Base-by-base conservation (phyloP, 2,329 filamentous ascomycete species). In the Ceratocystis harringtonii region DNA sequence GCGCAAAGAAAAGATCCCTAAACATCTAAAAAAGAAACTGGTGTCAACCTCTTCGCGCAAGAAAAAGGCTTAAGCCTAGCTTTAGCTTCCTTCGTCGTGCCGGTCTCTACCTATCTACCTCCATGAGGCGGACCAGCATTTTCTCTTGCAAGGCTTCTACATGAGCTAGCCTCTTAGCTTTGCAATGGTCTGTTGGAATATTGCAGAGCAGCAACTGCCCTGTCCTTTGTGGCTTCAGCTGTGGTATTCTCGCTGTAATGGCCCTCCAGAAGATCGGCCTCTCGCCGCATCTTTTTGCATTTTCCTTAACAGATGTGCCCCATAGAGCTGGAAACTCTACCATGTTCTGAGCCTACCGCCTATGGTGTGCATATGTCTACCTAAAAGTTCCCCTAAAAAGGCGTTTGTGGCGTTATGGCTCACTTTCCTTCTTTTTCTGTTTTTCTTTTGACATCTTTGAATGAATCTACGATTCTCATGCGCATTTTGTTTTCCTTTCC, bases 1-100 rank as follows among this genome's bases (percentile, higher is more conserved):
- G 78, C 80, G 94, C 68, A 90, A 92, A 75, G 88, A 89, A 3
- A 99, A 99, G 80, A 95, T 99, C 77, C 92, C 94, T 0, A 99
- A 99, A 77, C 85, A 95, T 73, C 70, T 96, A 43, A 99, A 99
- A 82, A 97, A 96, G 80, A 89, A 88, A 73, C 76, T 95, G 66
- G 83, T 95, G 30, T 81, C 80, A 65, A 78, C 79, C 68, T 80
- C 81, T 17, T 79, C 83, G 65, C 78, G 84, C 70, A 84, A 82
- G 72, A 87, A 88, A 77, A 86, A 82, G 28, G 63, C 62, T 28
- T 61, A 41, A 73, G 50, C 25, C 1, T 6, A 32, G n/a, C 12
- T 7, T 60, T 15, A 28, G 5, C 8, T 25, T 2, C 50, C 50
- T 52, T 52, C 22, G 6, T 7, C 6, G 48, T 52, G n/a, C n/a